phyloP scores from a whole-genome alignment of 148 eudicot genomes.

The Nepenthes gracilis region DNA sequence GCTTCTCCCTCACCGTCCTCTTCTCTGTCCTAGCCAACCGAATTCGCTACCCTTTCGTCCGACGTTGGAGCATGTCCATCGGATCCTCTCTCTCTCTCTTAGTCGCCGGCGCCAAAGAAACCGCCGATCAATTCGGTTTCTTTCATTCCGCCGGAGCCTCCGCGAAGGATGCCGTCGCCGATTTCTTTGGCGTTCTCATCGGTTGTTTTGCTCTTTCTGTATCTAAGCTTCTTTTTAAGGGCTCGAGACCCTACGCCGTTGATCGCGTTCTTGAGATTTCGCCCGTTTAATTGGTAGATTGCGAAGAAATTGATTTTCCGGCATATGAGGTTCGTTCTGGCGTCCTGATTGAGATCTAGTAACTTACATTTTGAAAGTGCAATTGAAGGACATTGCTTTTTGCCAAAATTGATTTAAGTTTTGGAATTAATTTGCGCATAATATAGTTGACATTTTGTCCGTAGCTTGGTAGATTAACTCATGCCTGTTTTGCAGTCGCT shows the following conservation, averaged over 20 bases:
- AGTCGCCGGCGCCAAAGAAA: conserved; percentile 75
- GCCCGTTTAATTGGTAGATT: conserved; percentile 16
- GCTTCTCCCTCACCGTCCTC: conserved; percentile 43
- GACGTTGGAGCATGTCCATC: conserved; percentile 34
- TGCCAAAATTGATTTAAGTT: too few species aligned
- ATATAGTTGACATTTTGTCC: too few species aligned
- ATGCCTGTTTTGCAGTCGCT: too few species aligned
- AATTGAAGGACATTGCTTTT: too few species aligned
- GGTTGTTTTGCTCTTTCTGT: conserved; percentile 25
- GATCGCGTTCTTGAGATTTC: conserved; percentile 12
- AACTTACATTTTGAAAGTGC: too few species aligned
- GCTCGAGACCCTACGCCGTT: conserved; percentile 9
- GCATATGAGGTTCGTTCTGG: too few species aligned
- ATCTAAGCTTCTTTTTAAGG: conserved; percentile 2
- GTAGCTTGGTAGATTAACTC: too few species aligned
- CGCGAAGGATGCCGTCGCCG: conserved; percentile 46
- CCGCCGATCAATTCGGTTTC: conserved; percentile 63
- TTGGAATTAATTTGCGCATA: too few species aligned
- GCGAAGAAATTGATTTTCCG: too few species aligned
- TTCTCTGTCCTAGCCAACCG: conserved; percentile 33
- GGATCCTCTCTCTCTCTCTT: conserved; percentile 43
- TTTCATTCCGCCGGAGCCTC: conserved; percentile 76
- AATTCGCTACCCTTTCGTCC: conserved; percentile 29
- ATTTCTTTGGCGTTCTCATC: conserved; percentile 36
- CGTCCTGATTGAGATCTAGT: too few species aligned